Evolutionary conservation across 352 stramenopile species (phyloP).

Genomic region (Pythium utonaiense): DNA sequence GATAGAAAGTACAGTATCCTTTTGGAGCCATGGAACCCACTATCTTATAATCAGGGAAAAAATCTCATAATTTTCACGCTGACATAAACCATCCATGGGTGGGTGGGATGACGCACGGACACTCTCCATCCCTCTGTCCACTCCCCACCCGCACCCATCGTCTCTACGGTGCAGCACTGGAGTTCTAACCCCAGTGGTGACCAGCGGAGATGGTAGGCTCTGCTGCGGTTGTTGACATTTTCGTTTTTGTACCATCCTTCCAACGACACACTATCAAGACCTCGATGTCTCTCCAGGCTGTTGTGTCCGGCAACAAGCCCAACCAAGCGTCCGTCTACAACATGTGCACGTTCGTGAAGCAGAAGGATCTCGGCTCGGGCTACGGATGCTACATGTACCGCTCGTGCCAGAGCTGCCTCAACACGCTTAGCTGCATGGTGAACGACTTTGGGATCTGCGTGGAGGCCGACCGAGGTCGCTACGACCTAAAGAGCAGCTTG

Average conservation of each 20-base stretch:
- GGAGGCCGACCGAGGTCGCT: constrained; percentile 5
- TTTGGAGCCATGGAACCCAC: neutral
- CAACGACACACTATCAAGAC: too few species aligned
- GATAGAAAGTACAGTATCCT: too few species aligned
- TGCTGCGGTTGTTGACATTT: too few species aligned
- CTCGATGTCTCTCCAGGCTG: too few species aligned
- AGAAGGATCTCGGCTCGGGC: constrained; percentile 8
- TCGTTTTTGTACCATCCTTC: too few species aligned
- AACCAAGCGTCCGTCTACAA: neutral
- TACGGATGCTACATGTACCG: constrained; percentile 25
- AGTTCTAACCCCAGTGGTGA: too few species aligned
- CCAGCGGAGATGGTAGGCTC: too few species aligned
- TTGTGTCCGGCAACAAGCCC: too few species aligned
- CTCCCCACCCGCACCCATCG: too few species aligned
- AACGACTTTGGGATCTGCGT: constrained; percentile 24
- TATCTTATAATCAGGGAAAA: neutral
- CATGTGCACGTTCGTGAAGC: constrained; percentile 18
- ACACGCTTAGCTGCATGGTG: constrained; percentile 16
- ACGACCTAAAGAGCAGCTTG: neutral
- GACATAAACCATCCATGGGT: neutral
- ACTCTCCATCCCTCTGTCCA: neutral
- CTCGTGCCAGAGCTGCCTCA: constrained; percentile 24
- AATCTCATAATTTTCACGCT: neutral
- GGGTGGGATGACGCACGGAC: neutral
- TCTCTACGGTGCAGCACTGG: too few species aligned